A percentile compares a stretch with the other conserved stretches of the same genome.
phyloP scores from a whole-genome alignment of 2,329 filamentous ascomycete species.

The Paraconiothyrium brasiliense region DNA sequence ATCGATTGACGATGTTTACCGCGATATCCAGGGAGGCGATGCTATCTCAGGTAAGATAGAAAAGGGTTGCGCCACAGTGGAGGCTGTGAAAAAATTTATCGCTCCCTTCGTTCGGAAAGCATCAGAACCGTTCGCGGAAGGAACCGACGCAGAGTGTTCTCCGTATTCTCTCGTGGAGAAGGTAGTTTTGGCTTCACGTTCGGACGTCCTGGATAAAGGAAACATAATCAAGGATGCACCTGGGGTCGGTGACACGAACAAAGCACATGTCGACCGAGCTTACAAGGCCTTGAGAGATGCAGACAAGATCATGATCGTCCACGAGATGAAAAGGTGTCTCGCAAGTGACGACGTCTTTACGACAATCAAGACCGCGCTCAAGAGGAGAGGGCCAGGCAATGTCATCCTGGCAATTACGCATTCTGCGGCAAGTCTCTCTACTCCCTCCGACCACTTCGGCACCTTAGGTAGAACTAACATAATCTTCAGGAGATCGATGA shows the following conservation, averaged over 20 bases:
- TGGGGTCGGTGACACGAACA: slow-evolving; percentile 1
- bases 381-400: neutral
- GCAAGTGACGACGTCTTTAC: neutral
- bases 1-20: neutral
- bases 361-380: neutral
- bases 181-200: neutral
- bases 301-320: slow-evolving; percentile 1
- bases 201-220: neutral
- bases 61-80: neutral
- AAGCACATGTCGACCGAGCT: neutral
- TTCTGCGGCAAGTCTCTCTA: neutral
- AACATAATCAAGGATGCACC: slow-evolving; percentile 2
- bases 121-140: neutral
- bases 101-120: neutral
- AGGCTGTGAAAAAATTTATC: neutral
- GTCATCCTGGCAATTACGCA: neutral
- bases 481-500: neutral
- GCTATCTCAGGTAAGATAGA: neutral
- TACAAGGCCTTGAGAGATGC: neutral
- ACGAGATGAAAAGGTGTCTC: neutral
- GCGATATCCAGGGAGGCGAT: neutral
- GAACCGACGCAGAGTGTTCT: neutral
- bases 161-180: neutral
- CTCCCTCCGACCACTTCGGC: neutral
- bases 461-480: neutral